Base-by-base conservation (phyloP, 306 rosid genomes). In the Medicago arabica region DNA sequence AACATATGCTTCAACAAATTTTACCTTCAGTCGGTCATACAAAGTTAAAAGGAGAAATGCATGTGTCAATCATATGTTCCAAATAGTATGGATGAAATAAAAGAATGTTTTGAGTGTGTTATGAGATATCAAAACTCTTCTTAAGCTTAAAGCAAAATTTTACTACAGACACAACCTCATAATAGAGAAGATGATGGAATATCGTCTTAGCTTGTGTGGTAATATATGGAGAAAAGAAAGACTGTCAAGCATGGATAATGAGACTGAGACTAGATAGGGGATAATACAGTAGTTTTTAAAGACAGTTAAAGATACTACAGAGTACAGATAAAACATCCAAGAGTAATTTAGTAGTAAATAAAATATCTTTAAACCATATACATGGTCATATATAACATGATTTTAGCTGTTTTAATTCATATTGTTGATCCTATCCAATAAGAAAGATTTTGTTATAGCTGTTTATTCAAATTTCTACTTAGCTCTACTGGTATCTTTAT, bases 351-450 rank as follows among this genome's bases (percentile, higher is more conserved):
- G n/a, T n/a, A n/a, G n/a, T n/a, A n/a, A n/a, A n/a, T 41, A 0
- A 7, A 41, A 31, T 40, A 41, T 41, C 54, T 41, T 66, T 41
- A 36, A 40, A 15, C 34, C 10, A 66, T 0, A 28, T 40, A 18
- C 53, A 40, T 40, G 31, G 8, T 23, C 25, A 64, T 64, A 16
- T 60, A 60, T 13, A 60, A 28, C 41, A 60, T 60, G 66, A 60
- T 60, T 60, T 28, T 28, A 60, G n/a, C n/a, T 60, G 41, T 8
- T 64, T 64, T 39, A 64, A 38, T 38, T 34, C 28, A 38, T 64
- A 64, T 64, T 36, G 49, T 38, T 9, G n/a, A 39, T 36, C n/a
- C 39, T 7, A 23, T 23, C 4, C 31, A 0, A 3, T 28, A 28
- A 28, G 4, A 28, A 28, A 28, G 31, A 28, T 4, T 28, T 28